Percentiles rank a stretch among this genome's conserved stretches.
These are phyloP conservation scores for Paraphoma sp. DNA, from an alignment of 2,329 filamentous ascomycete genomes.

Conservation along the genomic window DNA sequence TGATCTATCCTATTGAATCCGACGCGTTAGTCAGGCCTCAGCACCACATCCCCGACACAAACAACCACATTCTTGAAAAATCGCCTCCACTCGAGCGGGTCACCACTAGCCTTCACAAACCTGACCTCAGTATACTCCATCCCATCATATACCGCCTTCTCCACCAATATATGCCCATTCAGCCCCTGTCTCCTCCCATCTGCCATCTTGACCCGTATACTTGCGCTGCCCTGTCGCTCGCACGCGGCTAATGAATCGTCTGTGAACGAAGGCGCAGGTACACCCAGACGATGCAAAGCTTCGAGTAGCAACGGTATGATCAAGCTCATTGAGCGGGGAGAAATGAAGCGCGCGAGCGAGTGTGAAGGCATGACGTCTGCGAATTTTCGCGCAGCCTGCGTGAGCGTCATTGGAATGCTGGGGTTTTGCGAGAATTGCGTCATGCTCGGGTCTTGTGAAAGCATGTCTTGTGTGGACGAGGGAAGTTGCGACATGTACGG, in stretches of 20 bases:
- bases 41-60: constrained; percentile 84
- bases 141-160: constrained; percentile 68
- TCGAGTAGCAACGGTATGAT: constrained; percentile 82
- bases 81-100: constrained; percentile 93
- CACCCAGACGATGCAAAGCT: constrained; percentile 82
- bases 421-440: constrained; percentile 84
- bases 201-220: constrained; percentile 75
- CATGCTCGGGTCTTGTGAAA: constrained; percentile 84
- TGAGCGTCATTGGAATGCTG: constrained; percentile 80
- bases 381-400: constrained; percentile 87
- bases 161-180: constrained; percentile 77
- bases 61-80: constrained; percentile 97
- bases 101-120: constrained; percentile 93
- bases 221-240: constrained; percentile 59
- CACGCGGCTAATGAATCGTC: constrained; percentile 40
- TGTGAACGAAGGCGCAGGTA: constrained; percentile 67
- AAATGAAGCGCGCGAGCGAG: constrained; percentile 91
- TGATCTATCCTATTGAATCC: background rate
- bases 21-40: constrained; percentile 38
- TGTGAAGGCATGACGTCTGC: constrained; percentile 89
- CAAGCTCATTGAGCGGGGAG: constrained; percentile 74
- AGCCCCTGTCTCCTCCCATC: constrained; percentile 76
- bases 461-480: constrained; percentile 59
- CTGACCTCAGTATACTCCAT: constrained; percentile 78
- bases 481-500: constrained; percentile 41